Conservation (phyloP, 2,329 filamentous ascomycete genomes). For the Cordyceps cicadae region DNA sequence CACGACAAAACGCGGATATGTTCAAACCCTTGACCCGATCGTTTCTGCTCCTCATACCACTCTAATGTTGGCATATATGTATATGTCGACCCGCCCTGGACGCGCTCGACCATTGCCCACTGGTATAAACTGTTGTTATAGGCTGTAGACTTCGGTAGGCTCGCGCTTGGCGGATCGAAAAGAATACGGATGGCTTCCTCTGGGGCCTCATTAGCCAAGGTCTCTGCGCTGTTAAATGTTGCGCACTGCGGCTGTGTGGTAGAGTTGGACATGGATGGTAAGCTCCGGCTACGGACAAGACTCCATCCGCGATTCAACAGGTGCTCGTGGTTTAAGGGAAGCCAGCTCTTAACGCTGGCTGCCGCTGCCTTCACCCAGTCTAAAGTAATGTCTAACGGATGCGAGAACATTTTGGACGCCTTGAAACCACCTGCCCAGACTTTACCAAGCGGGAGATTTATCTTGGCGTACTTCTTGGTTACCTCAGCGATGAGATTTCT, state of each 20-base stretch:
- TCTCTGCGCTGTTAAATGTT: not conserved
- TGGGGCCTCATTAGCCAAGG: conserved; percentile 7
- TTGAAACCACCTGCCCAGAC: conserved; percentile 40
- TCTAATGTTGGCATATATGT: conserved; percentile 38
- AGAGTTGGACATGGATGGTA: not conserved
- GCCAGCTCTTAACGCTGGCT: conserved; percentile 21
- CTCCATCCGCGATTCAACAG: conserved; percentile 32
- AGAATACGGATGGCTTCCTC: conserved; percentile 28
- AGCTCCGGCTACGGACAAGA: conserved; percentile 17
- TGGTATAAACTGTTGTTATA: conserved; percentile 37
- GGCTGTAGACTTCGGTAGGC: not conserved
- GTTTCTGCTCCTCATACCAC: conserved; percentile 43
- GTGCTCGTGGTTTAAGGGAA: conserved; percentile 26
- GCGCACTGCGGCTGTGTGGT: not conserved
- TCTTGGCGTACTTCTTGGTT: conserved; percentile 19
- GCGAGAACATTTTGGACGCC: conserved; percentile 15
- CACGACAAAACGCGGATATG: conserved; percentile 40
- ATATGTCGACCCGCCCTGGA: conserved; percentile 21
- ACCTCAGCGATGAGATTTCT: conserved; percentile 28
- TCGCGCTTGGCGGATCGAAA: conserved; percentile 36
- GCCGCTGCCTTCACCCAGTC: conserved; percentile 27
- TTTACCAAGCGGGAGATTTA: conserved; percentile 24
- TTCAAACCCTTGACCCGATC: conserved; percentile 40
- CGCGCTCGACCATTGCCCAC: conserved; percentile 19
- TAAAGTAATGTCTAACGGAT: conserved; percentile 36